These are phyloP conservation scores for Tieghemiomyces parasiticus DNA, from an alignment of 192 early-diverging fungal genomes.

Conservation along the genomic window DNA sequence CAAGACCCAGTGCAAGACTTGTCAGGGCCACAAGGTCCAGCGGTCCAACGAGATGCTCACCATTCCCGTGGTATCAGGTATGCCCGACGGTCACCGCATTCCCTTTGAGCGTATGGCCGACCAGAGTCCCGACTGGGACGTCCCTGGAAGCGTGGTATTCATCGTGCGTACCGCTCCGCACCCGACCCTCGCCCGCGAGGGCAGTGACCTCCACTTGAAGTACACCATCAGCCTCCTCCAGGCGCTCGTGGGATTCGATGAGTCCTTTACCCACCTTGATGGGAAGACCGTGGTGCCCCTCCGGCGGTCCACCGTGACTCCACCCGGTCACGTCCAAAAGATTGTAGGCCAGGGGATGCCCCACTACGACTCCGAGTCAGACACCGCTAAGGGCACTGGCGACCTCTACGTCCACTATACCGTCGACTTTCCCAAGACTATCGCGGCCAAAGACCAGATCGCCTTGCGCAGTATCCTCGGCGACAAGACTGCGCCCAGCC, in stretches of 20 bases:
- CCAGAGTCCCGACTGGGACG: conserved; percentile 70
- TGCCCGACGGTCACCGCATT: conserved; percentile 54
- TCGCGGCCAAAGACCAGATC: too few relatives aligned
- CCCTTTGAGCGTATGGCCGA: conserved; percentile 82
- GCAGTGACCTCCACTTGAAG: conserved; percentile 60
- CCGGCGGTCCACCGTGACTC: conserved; percentile 31
- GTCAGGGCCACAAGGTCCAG: conserved; percentile 72
- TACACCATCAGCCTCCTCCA: conserved; percentile 57
- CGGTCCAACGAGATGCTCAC: conserved; percentile 67
- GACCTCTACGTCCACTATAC: conserved; percentile 81
- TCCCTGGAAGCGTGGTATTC: conserved; percentile 78
- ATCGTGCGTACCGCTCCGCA: conserved; percentile 52
- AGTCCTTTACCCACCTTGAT: conserved; percentile 66
- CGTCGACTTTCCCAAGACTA: conserved; percentile 68
- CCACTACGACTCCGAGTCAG: conserved; percentile 29
- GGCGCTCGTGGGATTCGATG: conserved; percentile 69
- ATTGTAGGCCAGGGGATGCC: conserved; percentile 89
- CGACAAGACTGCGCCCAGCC: too few relatives aligned
- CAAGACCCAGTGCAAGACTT: conserved; percentile 61
- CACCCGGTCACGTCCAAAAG: conserved; percentile 61
- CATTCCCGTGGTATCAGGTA: conserved; percentile 68
- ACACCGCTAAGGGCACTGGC: conserved; percentile 30
- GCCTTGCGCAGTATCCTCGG: too few relatives aligned
- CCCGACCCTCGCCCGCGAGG: conserved; percentile 52
- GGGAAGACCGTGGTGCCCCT: conserved; percentile 46